phyloP scores from a whole-genome alignment of 768 basidiomycete genomes.

The Russula earlei region DNA sequence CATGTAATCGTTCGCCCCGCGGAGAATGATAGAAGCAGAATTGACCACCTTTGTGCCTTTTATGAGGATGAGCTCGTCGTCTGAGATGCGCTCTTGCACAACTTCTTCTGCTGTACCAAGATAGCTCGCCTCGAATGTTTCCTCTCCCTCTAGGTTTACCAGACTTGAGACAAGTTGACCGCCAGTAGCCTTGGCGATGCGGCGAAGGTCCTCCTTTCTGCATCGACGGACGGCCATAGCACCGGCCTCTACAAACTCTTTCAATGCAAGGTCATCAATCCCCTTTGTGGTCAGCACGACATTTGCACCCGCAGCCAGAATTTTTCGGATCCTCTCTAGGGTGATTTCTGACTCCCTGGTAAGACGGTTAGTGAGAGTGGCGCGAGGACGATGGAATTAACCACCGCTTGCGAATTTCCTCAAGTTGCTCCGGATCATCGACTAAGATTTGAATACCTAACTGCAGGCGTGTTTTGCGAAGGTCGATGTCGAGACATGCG shows the following conservation, averaged over 20 bases:
- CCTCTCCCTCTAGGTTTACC: constrained; percentile 95
- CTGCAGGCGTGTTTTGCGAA: constrained; percentile 95
- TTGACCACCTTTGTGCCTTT: constrained; percentile 97
- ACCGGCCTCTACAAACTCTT: constrained; percentile 98
- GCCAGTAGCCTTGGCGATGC: constrained; percentile 95
- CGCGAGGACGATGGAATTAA: constrained; percentile 16
- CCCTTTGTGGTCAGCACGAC: constrained; percentile 97
- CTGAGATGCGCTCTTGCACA: constrained; percentile 93
- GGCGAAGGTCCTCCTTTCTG: constrained; percentile 92
- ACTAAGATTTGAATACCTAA: constrained; percentile 95
- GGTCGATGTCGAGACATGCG: constrained; percentile 96
- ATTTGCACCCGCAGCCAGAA: constrained; percentile 91
- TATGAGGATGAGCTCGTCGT: constrained; percentile 94
- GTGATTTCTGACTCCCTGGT: constrained; percentile 90
- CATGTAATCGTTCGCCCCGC: constrained; percentile 99
- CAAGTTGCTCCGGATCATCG: constrained; percentile 91
- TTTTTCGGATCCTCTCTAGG: constrained; percentile 90
- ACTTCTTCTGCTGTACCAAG: constrained; percentile 95
- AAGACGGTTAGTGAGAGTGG: constrained; percentile 1
- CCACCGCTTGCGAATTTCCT: constrained; percentile 89
- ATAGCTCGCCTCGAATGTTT: constrained; percentile 88
- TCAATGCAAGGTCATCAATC: constrained; percentile 95
- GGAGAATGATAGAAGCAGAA: constrained; percentile 84
- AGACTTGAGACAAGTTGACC: constrained; percentile 87
- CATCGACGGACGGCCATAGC: constrained; percentile 98